Conservation (phyloP, 139 green algal species). For the Deuterostichococcus epilithicus region DNA sequence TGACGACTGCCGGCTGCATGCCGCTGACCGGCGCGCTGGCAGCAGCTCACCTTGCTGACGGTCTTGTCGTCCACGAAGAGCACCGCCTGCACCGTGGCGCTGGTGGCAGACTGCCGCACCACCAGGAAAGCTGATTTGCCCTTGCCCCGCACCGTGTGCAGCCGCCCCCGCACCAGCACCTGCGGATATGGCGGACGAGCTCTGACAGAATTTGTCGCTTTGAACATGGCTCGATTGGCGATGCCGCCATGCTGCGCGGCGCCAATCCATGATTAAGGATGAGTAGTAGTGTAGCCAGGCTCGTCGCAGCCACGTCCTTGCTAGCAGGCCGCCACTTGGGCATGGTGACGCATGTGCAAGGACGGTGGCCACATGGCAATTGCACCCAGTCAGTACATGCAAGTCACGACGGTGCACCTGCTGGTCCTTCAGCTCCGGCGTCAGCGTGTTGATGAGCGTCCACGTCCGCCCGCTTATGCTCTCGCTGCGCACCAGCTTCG, state of each 20-base stretch:
- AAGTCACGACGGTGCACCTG: constrained; percentile 27
- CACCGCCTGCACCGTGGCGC: constrained; percentile 55
- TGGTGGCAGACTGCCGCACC: constrained; percentile 78
- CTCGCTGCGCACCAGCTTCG: constrained; percentile 75
- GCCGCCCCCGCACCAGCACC: constrained; percentile 72
- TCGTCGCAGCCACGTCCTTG: neutral
- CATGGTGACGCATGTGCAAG: neutral
- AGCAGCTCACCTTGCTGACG: constrained; percentile 73
- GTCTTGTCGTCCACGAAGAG: constrained; percentile 81
- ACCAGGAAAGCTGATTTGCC: constrained; percentile 95
- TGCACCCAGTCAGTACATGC: constrained; percentile 1
- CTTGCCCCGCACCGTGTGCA: constrained; percentile 90
- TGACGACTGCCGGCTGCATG: no score
- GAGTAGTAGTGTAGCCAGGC: neutral
- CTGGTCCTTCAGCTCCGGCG: constrained; percentile 34
- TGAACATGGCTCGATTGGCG: neutral
- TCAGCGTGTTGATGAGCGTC: constrained; percentile 51
- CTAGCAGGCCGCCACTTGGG: neutral
- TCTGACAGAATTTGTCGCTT: neutral
- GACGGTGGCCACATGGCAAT: neutral
- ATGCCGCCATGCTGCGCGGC: neutral
- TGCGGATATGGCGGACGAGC: constrained; percentile 10
- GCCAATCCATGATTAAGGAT: neutral
- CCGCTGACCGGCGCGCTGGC: no score
- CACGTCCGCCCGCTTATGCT: constrained; percentile 42